Evolutionary conservation across 2,329 filamentous ascomycete species (phyloP), one percentile per base, ranked within the genome.

Genomic region (Penicillium brevicompactum): DNA sequence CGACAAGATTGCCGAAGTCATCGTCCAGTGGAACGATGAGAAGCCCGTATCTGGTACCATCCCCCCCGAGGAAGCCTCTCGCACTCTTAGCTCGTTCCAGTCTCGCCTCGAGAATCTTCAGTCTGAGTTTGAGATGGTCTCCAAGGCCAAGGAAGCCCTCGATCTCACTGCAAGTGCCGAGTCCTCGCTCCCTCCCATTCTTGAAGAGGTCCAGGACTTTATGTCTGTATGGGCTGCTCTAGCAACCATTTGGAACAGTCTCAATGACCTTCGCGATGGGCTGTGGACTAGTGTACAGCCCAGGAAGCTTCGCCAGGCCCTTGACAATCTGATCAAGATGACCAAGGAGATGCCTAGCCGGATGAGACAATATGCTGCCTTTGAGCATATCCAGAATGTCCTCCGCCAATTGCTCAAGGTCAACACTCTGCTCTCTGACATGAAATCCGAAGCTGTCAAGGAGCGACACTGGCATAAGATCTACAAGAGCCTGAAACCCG

Each of bases 351-450:
- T 99, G 94, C 94, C 95, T 0, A 96, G 92, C 75, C 88, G 94
- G 56, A 97, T 99, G 93, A 88, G 95, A 57, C 95, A 99, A 70
- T 99, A 99, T 74, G 93, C 95, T 65, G 95, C 95, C n/a, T 99
- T 99, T 71, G 95, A 99, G 74, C 93, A 99, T 69, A 92, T 99
- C 38, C 95, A 99, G 72, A 91, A 86, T 60, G 90, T 95, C 30
- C 84, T 99, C 40, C 89, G 92, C 43, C 88, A 92, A 59, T 84
- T 96, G 46, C 82, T 97, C 60, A 97, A 96, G 73, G 91, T 96
- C 65, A 99, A 97, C 69, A 82, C 88, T 10, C 82, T 97, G 32
- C 82, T 99, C 3, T 85, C 87, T 4, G 94, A 99, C 61, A 82
- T 99, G 74, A 96, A 97, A 71, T 97, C 93, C 0, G 94, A 99